Evolutionary conservation across 2,329 filamentous ascomycete genomes (phyloP).

Genomic region (Lachnellula cervina): DNA sequence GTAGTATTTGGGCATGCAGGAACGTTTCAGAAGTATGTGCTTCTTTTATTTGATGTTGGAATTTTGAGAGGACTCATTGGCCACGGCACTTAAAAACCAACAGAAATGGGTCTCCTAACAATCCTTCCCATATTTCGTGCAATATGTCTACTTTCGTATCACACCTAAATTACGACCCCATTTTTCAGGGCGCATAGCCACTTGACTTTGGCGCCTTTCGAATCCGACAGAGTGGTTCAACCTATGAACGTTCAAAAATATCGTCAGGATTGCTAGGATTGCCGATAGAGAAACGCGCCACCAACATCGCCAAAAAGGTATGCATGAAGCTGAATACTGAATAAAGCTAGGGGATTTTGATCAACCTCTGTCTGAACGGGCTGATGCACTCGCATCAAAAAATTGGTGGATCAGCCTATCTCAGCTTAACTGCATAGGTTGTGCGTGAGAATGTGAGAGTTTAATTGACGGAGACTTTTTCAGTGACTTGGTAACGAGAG

Average conservation of each 20-base stretch:
- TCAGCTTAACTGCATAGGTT: too few relatives aligned
- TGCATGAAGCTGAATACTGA: background rate
- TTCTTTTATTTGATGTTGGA: background rate
- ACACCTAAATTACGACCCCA: background rate
- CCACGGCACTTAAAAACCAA: background rate
- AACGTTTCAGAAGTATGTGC: background rate
- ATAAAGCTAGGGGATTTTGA: background rate
- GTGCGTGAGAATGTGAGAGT: too few relatives aligned
- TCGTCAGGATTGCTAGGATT: background rate
- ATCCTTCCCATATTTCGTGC: too few relatives aligned
- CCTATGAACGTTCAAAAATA: background rate
- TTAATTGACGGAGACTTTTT: too few relatives aligned
- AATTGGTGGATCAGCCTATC: too few relatives aligned
- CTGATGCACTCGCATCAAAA: too few relatives aligned
- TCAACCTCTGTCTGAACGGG: too few relatives aligned
- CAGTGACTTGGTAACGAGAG: too few relatives aligned
- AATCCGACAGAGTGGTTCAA: background rate
- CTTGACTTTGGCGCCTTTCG: background rate
- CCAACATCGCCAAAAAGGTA: background rate
- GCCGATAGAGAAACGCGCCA: background rate
- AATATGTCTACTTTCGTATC: background rate
- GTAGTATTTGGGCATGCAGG: background rate
- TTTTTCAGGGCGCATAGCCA: background rate
- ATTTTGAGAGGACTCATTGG: slow-evolving; percentile 1
- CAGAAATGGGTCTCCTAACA: background rate